These are phyloP conservation scores for Amanita fuliginea DNA, from an alignment of 768 basidiomycete species.

Conservation along the genomic window DNA sequence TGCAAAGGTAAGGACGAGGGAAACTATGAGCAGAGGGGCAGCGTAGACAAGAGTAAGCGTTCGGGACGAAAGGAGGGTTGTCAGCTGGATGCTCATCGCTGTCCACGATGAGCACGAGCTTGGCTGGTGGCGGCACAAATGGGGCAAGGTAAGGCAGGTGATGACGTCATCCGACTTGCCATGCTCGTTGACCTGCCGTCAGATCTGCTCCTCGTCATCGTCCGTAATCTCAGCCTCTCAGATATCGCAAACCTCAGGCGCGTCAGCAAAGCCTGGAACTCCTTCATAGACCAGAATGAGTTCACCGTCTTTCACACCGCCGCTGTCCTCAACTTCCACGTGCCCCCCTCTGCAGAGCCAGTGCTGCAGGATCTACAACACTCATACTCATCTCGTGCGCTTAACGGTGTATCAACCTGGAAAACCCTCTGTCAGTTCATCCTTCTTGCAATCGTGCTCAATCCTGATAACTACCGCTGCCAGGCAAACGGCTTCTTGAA, in stretches of 20 bases:
- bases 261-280: constrained; percentile 35
- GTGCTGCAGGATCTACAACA: constrained; percentile 20
- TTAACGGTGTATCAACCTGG: constrained; percentile 37
- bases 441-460: constrained; percentile 1
- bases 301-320: constrained; percentile 45
- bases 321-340: constrained; percentile 39
- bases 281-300: constrained; percentile 37
- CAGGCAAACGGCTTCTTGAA: constrained; percentile 34
- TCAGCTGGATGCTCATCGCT: constrained; percentile 13
- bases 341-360: constrained; percentile 16
- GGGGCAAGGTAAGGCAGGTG: neutral
- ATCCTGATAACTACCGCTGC: neutral
- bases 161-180: neutral
- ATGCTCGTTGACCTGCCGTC: constrained; percentile 38
- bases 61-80: constrained; percentile 33
- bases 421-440: constrained; percentile 44
- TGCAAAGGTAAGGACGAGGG: constrained; percentile 47
- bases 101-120: no score
- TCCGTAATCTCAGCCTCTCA: constrained; percentile 39
- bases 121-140: neutral
- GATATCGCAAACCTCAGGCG: constrained; percentile 24
- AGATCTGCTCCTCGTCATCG: constrained; percentile 41
- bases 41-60: constrained; percentile 45
- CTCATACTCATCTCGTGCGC: constrained; percentile 21
- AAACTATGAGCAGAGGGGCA: constrained; percentile 49